These are phyloP conservation scores for Arthrocladium fulminans DNA, from an alignment of 2,329 filamentous ascomycete species.

Conservation along the genomic window DNA sequence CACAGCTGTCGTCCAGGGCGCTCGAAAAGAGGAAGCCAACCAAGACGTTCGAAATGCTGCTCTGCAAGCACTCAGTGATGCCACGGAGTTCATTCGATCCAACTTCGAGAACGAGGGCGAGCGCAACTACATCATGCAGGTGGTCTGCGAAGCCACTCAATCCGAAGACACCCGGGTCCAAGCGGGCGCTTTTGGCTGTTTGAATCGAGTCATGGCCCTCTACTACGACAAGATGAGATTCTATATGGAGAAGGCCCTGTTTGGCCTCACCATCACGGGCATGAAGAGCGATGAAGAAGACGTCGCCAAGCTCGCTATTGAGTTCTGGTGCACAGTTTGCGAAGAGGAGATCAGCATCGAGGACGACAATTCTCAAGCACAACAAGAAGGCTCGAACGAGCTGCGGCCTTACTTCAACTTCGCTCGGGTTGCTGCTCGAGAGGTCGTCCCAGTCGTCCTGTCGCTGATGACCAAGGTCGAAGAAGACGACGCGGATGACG, in stretches of 20 bases:
- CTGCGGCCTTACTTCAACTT: conserved; percentile 94
- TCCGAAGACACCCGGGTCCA: conserved; percentile 84
- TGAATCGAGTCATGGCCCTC: conserved; percentile 96
- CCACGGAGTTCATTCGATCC: conserved; percentile 91
- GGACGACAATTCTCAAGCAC: conserved; percentile 77
- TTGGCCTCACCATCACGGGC: conserved; percentile 91
- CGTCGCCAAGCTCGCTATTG: conserved; percentile 92
- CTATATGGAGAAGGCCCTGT: conserved; percentile 99
- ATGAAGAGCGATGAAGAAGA: conserved; percentile 99
- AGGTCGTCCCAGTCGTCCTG: conserved; percentile 88
- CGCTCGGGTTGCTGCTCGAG: conserved; percentile 79
- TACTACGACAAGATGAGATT: conserved; percentile 99
- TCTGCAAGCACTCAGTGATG: conserved; percentile 89
- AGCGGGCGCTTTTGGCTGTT: conserved; percentile 88
- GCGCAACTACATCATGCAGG: conserved; percentile 99
- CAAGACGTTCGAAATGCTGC: conserved; percentile 82
- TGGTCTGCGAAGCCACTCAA: conserved; percentile 97
- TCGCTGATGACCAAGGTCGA: conserved; percentile 91
- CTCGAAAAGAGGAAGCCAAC: conserved; percentile 91
- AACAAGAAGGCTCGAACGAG: conserved; percentile 67
- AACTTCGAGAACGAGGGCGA: conserved; percentile 99
- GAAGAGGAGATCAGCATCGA: conserved; percentile 98
- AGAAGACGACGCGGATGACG: conserved; percentile 90
- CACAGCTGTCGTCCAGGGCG: conserved; percentile 94
- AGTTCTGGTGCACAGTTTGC: conserved; percentile 99